Percentiles rank a stretch among this genome's conserved stretches.
Conservation (phyloP, 2,329 filamentous ascomycete genomes). For the Dactylonectria estremocensis region DNA sequence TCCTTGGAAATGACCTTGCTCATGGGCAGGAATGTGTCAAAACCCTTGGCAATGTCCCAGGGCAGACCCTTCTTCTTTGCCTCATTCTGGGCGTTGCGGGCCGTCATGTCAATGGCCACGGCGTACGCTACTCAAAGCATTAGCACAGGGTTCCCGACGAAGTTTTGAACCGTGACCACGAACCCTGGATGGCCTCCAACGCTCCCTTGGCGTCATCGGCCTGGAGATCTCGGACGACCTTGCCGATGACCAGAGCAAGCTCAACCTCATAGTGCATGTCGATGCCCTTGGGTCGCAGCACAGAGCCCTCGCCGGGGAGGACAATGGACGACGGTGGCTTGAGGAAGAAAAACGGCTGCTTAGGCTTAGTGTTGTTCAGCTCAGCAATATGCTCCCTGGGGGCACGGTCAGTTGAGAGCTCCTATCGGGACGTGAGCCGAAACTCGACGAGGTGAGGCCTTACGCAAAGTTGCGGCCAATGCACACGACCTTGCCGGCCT, state of each 20-base stretch:
- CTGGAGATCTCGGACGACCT: constrained; percentile 81
- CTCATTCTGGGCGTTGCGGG: constrained; percentile 94
- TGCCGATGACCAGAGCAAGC: constrained; percentile 90
- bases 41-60: constrained; percentile 97
- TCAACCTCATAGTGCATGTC: constrained; percentile 96
- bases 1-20: constrained; percentile 85
- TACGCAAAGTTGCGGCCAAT: constrained; percentile 98
- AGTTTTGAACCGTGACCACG: constrained; percentile 38
- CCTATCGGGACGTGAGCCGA: constrained; percentile 2
- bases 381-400: constrained; percentile 91
- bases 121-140: constrained; percentile 76
- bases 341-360: constrained; percentile 99
- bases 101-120: constrained; percentile 97
- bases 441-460: constrained; percentile 53
- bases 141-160: constrained; percentile 15
- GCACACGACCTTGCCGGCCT: constrained; percentile 85
- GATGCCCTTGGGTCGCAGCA: constrained; percentile 86
- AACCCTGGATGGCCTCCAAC: constrained; percentile 86
- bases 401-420: constrained; percentile 29
- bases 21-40: constrained; percentile 96
- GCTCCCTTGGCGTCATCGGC: constrained; percentile 82
- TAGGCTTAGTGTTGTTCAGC: constrained; percentile 88
- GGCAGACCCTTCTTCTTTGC: constrained; percentile 96
- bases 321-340: constrained; percentile 93
- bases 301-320: constrained; percentile 81